Evolutionary conservation across 208 protist genomes (phyloP).

Genomic region (Trypanosoma rangeli): DNA sequence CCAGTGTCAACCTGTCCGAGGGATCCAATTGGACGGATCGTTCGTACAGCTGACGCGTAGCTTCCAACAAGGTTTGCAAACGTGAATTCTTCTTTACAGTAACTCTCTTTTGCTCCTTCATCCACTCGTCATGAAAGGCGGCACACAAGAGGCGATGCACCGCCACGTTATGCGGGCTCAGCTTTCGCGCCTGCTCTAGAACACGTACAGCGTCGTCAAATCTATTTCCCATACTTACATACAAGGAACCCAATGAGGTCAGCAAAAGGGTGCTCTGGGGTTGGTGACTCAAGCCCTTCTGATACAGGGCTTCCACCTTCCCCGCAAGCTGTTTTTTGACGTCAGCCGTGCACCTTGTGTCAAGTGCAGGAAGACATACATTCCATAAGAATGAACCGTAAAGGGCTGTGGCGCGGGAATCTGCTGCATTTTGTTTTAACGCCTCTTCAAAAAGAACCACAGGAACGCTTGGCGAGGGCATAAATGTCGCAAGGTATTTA

Average conservation of each 20-base stretch:
- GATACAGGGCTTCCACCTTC: constrained; percentile 55
- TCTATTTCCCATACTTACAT: constrained; percentile 51
- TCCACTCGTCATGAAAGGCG: constrained; percentile 60
- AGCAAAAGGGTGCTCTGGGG: constrained; percentile 43
- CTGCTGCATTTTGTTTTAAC: constrained; percentile 42
- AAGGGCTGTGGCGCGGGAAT: constrained; percentile 33
- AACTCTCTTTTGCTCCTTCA: constrained; percentile 46
- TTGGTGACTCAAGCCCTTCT: constrained; percentile 38
- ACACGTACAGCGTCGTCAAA: constrained; percentile 66
- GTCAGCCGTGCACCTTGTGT: constrained; percentile 32
- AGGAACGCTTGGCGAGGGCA: constrained; percentile 62
- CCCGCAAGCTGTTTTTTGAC: constrained; percentile 44
- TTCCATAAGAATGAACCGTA: constrained; percentile 61
- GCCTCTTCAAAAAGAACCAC: constrained; percentile 58
- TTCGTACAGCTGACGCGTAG: constrained; percentile 50
- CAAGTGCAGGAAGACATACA: constrained; percentile 56
- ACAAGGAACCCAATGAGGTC: constrained; percentile 62
- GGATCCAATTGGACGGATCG: constrained; percentile 38
- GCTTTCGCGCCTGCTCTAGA: constrained; percentile 54
- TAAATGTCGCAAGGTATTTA: constrained; percentile 58
- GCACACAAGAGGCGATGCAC: constrained; percentile 51
- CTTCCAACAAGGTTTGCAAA: constrained; percentile 42
- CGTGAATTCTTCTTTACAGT: constrained; percentile 16
- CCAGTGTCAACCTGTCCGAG: constrained; percentile 36
- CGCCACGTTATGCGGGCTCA: constrained; percentile 55